Conservation (phyloP, 2,329 filamentous ascomycete species). For the Colletotrichum theobromicola region DNA sequence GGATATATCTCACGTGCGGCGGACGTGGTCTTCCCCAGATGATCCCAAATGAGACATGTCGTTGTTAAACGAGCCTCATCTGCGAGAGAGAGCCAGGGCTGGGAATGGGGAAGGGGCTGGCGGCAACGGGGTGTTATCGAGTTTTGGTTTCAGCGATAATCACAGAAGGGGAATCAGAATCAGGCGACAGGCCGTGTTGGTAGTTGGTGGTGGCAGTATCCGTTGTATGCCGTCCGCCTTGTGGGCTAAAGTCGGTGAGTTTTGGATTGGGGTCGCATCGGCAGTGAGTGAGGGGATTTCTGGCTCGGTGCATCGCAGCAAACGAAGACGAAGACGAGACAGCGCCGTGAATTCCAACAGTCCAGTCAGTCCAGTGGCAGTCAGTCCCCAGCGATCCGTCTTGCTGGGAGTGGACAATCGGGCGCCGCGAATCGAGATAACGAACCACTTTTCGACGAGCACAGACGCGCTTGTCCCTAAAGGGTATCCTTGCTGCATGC, state of each 20-base stretch:
- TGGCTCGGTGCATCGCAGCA: background rate
- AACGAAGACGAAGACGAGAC: background rate
- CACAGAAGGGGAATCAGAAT: background rate
- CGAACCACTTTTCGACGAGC: constrained; percentile 6
- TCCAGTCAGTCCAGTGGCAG: background rate
- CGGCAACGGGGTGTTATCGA: background rate
- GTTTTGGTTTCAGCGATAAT: constrained; percentile 2
- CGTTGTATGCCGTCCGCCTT: background rate
- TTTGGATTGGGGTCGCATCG: constrained; percentile 14
- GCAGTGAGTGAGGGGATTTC: background rate
- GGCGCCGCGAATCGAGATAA: constrained; percentile 13
- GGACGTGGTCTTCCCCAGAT: constrained; percentile 20
- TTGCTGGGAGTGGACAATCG: background rate
- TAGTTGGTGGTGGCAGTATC: background rate
- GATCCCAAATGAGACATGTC: constrained; percentile 12
- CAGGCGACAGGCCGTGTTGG: background rate
- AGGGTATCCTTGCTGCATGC: constrained; percentile 3
- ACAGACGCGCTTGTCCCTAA: constrained; percentile 7
- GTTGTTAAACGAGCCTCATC: constrained; percentile 17
- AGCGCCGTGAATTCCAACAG: background rate
- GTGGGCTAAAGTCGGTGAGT: constrained; percentile 19
- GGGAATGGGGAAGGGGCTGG: background rate
- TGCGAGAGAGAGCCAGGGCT: background rate
- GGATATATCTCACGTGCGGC: constrained; percentile 5
- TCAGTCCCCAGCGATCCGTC: background rate